Evolutionary conservation across 306 rosid genomes (phyloP).

Genomic region (Prunus mira): DNA sequence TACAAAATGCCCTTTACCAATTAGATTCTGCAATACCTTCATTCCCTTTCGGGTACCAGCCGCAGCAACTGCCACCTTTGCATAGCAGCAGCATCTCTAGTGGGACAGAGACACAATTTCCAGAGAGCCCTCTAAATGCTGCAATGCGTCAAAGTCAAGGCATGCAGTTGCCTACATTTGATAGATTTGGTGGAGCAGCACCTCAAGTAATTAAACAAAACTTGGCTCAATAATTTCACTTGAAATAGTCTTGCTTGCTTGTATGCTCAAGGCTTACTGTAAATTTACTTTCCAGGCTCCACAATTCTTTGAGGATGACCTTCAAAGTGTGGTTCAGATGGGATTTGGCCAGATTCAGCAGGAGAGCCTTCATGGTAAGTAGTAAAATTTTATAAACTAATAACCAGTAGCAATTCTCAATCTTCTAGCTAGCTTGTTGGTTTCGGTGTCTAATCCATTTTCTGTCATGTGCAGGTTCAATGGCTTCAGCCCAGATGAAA

Average conservation of each 20-base stretch:
- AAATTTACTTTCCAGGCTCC: slow-evolving; percentile 31
- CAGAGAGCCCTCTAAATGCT: slow-evolving; percentile 21
- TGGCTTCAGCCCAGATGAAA: slow-evolving; percentile 46
- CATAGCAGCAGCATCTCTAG: slow-evolving; percentile 27
- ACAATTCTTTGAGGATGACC: slow-evolving; percentile 50
- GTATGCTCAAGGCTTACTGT: slow-evolving; percentile 11
- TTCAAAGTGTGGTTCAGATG: slow-evolving; percentile 52
- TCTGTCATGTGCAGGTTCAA: slow-evolving; percentile 32
- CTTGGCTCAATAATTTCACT: background rate
- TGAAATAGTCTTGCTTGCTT: background rate
- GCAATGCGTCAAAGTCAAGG: slow-evolving; percentile 26
- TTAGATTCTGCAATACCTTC: slow-evolving; percentile 34
- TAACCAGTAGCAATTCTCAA: background rate
- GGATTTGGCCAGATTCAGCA: slow-evolving; percentile 46
- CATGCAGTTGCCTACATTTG: slow-evolving; percentile 24
- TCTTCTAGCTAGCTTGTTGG: background rate
- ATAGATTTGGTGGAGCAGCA: slow-evolving; percentile 33
- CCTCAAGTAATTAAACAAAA: slow-evolving; percentile 27
- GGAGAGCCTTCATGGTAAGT: slow-evolving; percentile 38
- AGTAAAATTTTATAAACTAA: background rate
- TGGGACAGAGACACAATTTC: slow-evolving; percentile 38
- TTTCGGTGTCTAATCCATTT: slow-evolving; percentile 4
- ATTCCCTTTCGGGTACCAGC: slow-evolving; percentile 38
- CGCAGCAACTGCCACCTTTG: slow-evolving; percentile 36
- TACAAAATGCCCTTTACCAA: slow-evolving; percentile 33